Base-by-base conservation (phyloP, 371 early-diverging fungal genomes). In the Mucor saturninus region DNA sequence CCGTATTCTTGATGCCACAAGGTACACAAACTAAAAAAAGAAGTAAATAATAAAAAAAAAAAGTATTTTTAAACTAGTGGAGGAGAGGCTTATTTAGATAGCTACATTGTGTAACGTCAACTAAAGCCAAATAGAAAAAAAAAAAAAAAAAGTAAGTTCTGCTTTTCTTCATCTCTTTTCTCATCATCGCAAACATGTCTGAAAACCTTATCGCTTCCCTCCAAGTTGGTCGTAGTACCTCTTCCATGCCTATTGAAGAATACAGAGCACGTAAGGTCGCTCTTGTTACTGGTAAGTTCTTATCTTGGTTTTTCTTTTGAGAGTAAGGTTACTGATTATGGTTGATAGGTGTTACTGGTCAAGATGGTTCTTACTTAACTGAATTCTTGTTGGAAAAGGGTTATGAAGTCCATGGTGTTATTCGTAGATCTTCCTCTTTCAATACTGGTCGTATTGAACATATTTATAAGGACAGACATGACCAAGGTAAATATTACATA, bases 381-480 rank as follows among this genome's bases (percentile, higher is more conserved):
- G 93, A 93, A 68, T 85, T 91, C 38, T 79, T 93, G 40, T 72
- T 93, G 62, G 71, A 71, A 43, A 91, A 91, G 79, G 93, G 91
- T 61, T 93, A 93, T 69, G 84, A 82, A 58, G 93, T 93, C 10
- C 93, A 93, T 60, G 93, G 93, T 63, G 89, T 93, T 66, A 91
- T 93, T 58, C 87, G 93, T 54, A 79, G 92, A 42, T 91, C 92
- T 14, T 90, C 90, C 46, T 91, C 91, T 7, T 91, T 92, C 83
- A 93, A 93, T 74, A 92, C 92, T 37, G 89, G 90, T 26, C 80
- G 93, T 69, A 91, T 93, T 65, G 90, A 90, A 69, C 92, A 92
- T 68, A 83, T 93, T 43, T 91, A 91, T 77, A 83, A 80, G 61
- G 90, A 91, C 68, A 83, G 79, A 65, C 91, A 91, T 63, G 84